Evolutionary conservation across 768 basidiomycete species (phyloP).

Genomic region (Scleroderma bovista): DNA sequence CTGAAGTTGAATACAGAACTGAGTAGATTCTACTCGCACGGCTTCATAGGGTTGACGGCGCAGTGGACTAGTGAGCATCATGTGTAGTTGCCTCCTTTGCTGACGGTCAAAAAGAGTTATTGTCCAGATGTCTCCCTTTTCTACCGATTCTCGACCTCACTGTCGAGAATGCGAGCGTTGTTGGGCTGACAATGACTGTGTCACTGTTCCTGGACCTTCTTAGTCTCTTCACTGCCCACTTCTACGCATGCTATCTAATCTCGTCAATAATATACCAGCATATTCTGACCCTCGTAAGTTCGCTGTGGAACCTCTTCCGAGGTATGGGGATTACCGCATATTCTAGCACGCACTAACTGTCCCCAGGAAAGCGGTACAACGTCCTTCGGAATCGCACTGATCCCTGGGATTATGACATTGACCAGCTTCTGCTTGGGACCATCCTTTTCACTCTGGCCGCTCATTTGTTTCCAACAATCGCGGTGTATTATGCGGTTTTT

Average conservation of each 20-base stretch:
- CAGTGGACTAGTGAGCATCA: conserved; percentile 65
- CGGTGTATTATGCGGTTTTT: conserved; percentile 83
- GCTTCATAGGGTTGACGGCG: conserved; percentile 58
- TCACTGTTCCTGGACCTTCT: conserved; percentile 65
- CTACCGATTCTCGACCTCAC: conserved; percentile 22
- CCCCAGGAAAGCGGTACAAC: conserved; percentile 84
- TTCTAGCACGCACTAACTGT: neutral
- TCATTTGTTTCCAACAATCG: conserved; percentile 79
- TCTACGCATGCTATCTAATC: conserved; percentile 63
- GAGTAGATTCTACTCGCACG: conserved; percentile 76
- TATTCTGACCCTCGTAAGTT: conserved; percentile 52
- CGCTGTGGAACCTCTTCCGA: conserved; percentile 86
- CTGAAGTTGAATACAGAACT: conserved; percentile 94
- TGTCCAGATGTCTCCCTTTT: conserved; percentile 15
- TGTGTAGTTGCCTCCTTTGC: neutral
- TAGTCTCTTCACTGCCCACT: conserved; percentile 61
- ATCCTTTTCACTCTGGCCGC: conserved; percentile 78
- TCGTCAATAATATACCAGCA: conserved; percentile 56
- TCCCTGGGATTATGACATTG: conserved; percentile 85
- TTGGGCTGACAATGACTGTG: conserved; percentile 61
- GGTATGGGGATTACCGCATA: conserved; percentile 43
- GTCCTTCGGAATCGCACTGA: conserved; percentile 84
- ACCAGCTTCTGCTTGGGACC: conserved; percentile 93
- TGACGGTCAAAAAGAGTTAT: conserved; percentile 9
- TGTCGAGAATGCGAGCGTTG: conserved; percentile 32